Percentiles rank a stretch among this genome's conserved stretches.
These are phyloP conservation scores for Aspergillus heteromorphus DNA, from an alignment of 495 filamentous ascomycete species.

Conservation along the genomic window DNA sequence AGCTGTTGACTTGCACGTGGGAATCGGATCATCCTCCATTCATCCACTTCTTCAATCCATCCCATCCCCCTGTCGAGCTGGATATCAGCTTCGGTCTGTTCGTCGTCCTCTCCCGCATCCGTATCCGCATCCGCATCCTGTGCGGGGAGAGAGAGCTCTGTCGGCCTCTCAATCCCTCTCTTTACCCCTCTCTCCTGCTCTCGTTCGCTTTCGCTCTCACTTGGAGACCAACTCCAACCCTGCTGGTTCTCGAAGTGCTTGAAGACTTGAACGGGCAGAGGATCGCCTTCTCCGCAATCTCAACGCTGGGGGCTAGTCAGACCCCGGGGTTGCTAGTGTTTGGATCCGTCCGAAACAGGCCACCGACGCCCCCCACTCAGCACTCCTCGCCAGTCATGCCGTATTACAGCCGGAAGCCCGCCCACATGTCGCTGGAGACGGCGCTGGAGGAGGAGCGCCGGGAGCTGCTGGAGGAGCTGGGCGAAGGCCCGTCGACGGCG, in stretches of 20 bases:
- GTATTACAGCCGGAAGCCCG: constrained; percentile 1
- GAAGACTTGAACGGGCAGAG: too few species aligned
- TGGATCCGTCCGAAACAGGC: not conserved
- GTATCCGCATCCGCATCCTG: too few species aligned
- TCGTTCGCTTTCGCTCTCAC: too few species aligned
- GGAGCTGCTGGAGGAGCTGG: constrained; percentile 14
- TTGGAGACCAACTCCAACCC: too few species aligned
- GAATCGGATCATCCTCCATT: too few species aligned
- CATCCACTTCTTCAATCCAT: too few species aligned
- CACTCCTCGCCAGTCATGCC: not conserved
- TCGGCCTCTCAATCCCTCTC: too few species aligned
- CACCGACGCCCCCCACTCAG: not conserved
- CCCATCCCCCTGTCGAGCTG: not conserved
- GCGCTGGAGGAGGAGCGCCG: constrained; percentile 22
- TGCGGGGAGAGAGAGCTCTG: too few species aligned
- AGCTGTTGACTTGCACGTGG: too few species aligned
- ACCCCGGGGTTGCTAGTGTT: not conserved
- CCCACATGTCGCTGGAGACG: constrained; percentile 8
- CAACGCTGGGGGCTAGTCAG: not conserved
- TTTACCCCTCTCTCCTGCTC: too few species aligned
- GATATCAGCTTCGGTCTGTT: not conserved
- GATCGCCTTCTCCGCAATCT: not conserved
- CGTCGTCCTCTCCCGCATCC: not conserved
- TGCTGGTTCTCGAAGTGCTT: too few species aligned
- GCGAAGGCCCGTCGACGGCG: constrained; percentile 15